Evolutionary conservation across 2,329 filamentous ascomycete species (phyloP).

Genomic region (Fusarium kyushuense): DNA sequence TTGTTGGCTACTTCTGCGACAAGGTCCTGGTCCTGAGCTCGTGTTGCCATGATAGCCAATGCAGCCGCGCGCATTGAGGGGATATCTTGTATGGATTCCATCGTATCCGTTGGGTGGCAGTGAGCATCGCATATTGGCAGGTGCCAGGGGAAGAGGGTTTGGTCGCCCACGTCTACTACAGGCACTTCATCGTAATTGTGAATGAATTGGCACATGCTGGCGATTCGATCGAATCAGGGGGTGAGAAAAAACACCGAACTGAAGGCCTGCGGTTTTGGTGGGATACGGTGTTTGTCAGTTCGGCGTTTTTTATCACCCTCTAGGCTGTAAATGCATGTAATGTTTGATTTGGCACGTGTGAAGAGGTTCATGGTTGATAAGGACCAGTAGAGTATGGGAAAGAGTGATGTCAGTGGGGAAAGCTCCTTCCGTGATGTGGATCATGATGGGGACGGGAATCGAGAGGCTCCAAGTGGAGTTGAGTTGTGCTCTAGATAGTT

Average conservation of each 20-base stretch:
- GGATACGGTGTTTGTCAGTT: too few relatives aligned
- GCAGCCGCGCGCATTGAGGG: conserved; percentile 73
- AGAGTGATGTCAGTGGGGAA: conserved; percentile 34
- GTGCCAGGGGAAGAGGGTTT: conserved; percentile 72
- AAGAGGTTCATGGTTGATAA: conserved; percentile 14
- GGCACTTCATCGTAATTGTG: conserved; percentile 13
- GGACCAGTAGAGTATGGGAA: too few relatives aligned
- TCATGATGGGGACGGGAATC: conserved; percentile 11
- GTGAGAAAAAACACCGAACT: too few relatives aligned
- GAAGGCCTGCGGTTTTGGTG: too few relatives aligned
- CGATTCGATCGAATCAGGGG: background rate
- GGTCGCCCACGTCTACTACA: background rate
- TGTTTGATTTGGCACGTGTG: background rate
- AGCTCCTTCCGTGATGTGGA: conserved; percentile 19
- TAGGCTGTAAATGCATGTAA: background rate
- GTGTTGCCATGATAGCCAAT: conserved; percentile 82
- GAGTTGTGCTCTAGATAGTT: too few relatives aligned
- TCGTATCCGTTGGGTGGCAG: conserved; percentile 86
- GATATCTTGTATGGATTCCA: conserved; percentile 70
- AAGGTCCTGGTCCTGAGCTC: conserved; percentile 79
- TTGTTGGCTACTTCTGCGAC: conserved; percentile 72
- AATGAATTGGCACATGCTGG: conserved; percentile 26
- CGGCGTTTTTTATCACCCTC: too few relatives aligned
- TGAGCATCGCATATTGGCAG: conserved; percentile 81
- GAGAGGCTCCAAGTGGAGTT: conserved; percentile 33